Base-by-base conservation (phyloP, 768 basidiomycete species). In the Trametes gibbosa region DNA sequence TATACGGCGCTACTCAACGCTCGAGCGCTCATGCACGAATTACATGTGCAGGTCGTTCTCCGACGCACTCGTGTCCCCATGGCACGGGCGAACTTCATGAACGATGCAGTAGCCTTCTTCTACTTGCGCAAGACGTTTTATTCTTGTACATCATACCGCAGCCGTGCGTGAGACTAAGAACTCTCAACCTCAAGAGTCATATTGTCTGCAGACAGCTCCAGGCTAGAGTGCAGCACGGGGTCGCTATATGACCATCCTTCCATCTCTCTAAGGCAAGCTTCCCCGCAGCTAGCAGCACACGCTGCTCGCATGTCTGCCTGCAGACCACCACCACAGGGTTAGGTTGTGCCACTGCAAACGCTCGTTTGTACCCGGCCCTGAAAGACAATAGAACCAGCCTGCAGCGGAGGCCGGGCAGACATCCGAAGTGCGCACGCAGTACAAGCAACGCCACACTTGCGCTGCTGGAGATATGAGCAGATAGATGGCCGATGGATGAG, bases 1-100 rank as follows among this genome's bases (percentile, higher is more conserved):
- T n/a, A n/a, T n/a, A n/a, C 52, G 47, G 34, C 53, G 56, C 59
- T 49, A 27, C 40, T 50, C 53, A 35, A n/a, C n/a, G n/a, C n/a
- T n/a, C n/a, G n/a, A n/a, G n/a, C n/a, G n/a, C n/a, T n/a, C n/a
- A n/a, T n/a, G n/a, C n/a, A n/a, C n/a, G n/a, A n/a, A n/a, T n/a
- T n/a, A n/a, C n/a, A n/a, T n/a, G n/a, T 21, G 43, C 41, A 42
- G n/a, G n/a, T 42, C n/a, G 41, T 19, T 42, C 5, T 42, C 29
- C 29, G 29, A 10, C 5, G 29, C 29, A 32, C 29, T 32, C 4
- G 29, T 32, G 10, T 32, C 29, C 29, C 29, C 29, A 32, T 32
- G 29, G 29, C 29, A 32, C 29, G 29, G 29, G 10, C 4, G 29
- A 32, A 32, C 4, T 32, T 32, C 29, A 32, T 32, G 29, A 32